These are phyloP conservation scores for Cladosporium oxysporum DNA, from an alignment of 2,329 filamentous ascomycete genomes.

Conservation along the genomic window DNA sequence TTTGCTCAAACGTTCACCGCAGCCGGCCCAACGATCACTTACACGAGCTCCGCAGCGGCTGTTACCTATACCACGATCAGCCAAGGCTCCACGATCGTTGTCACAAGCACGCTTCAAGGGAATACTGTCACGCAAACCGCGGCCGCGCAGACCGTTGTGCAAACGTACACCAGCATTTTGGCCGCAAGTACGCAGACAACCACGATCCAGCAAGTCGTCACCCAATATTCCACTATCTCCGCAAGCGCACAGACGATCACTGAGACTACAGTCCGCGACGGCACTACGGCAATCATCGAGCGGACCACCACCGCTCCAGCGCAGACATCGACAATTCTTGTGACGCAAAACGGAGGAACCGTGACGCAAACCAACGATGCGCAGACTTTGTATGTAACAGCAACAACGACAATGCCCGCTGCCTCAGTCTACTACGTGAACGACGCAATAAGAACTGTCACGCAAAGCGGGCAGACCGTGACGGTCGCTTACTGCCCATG, in stretches of 20 bases:
- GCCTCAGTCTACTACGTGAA: constrained; percentile 16
- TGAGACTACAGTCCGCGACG: background rate
- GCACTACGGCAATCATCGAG: background rate
- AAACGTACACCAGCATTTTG: constrained; percentile 11
- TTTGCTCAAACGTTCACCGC: constrained; percentile 8
- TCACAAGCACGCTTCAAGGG: background rate
- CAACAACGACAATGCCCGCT: constrained; percentile 14
- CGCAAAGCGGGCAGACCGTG: background rate
- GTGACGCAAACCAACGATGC: background rate
- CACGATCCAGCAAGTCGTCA: background rate
- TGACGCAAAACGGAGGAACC: background rate
- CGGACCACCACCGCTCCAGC: background rate
- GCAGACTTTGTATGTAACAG: constrained; percentile 14
- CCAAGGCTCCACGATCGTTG: background rate
- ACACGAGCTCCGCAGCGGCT: background rate
- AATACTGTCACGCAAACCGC: background rate
- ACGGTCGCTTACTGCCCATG: constrained; percentile 20
- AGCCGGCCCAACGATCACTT: background rate
- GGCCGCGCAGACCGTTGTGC: background rate
- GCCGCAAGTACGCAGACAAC: background rate
- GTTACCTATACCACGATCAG: background rate
- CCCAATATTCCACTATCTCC: constrained; percentile 1
- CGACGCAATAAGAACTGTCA: background rate
- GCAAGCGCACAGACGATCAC: constrained; percentile 2
- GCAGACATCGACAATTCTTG: background rate